phyloP scores from a whole-genome alignment of 192 early-diverging fungal species.

The Podila horticola region DNA sequence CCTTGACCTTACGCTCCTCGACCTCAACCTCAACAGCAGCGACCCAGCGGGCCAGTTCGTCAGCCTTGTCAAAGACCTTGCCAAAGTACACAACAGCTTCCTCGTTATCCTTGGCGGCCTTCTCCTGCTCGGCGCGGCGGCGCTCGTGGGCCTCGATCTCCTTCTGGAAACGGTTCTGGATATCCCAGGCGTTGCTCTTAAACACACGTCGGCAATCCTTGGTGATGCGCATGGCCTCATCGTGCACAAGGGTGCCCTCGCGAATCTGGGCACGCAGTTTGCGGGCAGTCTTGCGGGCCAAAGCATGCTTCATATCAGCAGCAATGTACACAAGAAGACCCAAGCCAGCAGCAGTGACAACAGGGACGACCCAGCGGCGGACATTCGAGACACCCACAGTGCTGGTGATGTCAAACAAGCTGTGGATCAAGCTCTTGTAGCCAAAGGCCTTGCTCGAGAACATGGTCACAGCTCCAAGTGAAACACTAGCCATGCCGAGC shows the following conservation, averaged over 20 bases:
- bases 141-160: conserved; percentile 79
- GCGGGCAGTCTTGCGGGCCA: conserved; percentile 76
- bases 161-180: conserved; percentile 75
- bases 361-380: conserved; percentile 69
- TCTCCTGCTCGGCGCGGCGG: conserved; percentile 66
- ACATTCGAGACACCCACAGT: conserved; percentile 71
- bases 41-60: conserved; percentile 63
- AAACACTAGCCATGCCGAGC: conserved; percentile 46
- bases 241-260: conserved; percentile 63
- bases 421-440: conserved; percentile 53
- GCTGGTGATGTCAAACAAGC: conserved; percentile 58
- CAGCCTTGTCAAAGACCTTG: conserved; percentile 67
- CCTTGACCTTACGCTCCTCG: conserved; percentile 54
- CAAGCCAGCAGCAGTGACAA: conserved; percentile 65
- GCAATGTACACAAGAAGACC: conserved; percentile 73
- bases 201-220: conserved; percentile 72
- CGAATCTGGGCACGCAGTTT: conserved; percentile 62
- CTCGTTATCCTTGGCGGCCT: conserved; percentile 65
- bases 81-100: conserved; percentile 76
- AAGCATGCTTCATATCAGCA: conserved; percentile 73
- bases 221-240: conserved; percentile 71
- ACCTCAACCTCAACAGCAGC: conserved; percentile 50
- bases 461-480: conserved; percentile 51
- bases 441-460: conserved; percentile 43
- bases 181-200: conserved; percentile 75